Evolutionary conservation across 2,329 filamentous ascomycete genomes (phyloP).

Genomic region (Colletotrichum sojae): DNA sequence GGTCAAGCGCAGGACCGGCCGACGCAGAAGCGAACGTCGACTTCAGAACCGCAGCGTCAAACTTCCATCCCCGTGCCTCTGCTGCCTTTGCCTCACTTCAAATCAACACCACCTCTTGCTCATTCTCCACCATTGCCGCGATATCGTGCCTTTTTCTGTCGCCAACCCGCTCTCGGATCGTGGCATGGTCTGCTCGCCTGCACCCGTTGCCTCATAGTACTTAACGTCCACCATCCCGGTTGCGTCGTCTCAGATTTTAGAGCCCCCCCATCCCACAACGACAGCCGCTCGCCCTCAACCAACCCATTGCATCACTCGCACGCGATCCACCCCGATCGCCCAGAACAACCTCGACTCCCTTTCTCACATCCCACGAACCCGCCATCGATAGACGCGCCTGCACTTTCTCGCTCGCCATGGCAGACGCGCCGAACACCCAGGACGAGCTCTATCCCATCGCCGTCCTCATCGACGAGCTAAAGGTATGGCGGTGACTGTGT

Average conservation of each 20-base stretch:
- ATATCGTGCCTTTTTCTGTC: conserved; percentile 29
- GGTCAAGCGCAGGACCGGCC: conserved; percentile 2
- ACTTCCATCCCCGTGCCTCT: conserved; percentile 38
- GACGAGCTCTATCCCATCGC: conserved; percentile 99
- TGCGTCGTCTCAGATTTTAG: conserved; percentile 42
- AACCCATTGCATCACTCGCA: conserved; percentile 49
- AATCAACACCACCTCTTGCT: conserved; percentile 38
- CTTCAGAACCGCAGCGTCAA: conserved; percentile 27
- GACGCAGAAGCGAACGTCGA: background rate
- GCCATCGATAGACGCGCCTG: conserved; percentile 48
- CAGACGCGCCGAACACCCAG: conserved; percentile 88
- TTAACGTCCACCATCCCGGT: conserved; percentile 35
- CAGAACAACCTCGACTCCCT: conserved; percentile 33
- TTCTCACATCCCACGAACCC: conserved; percentile 29
- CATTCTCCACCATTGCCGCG: conserved; percentile 32
- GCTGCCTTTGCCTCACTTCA: conserved; percentile 10
- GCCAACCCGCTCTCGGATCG: conserved; percentile 34
- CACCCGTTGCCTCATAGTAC: conserved; percentile 31
- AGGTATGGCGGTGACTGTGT: conserved; percentile 72
- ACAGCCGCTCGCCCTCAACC: conserved; percentile 38
- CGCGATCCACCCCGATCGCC: conserved; percentile 47
- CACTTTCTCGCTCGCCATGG: conserved; percentile 76
- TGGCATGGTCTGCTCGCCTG: conserved; percentile 39
- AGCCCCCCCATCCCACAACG: conserved; percentile 40
- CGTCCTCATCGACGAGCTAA: conserved; percentile 99